A percentile compares a stretch with the other conserved stretches of the same genome.
These are phyloP conservation scores for Torulaspora globosa DNA, from an alignment of 1,139 yeast genomes.

Conservation along the genomic window DNA sequence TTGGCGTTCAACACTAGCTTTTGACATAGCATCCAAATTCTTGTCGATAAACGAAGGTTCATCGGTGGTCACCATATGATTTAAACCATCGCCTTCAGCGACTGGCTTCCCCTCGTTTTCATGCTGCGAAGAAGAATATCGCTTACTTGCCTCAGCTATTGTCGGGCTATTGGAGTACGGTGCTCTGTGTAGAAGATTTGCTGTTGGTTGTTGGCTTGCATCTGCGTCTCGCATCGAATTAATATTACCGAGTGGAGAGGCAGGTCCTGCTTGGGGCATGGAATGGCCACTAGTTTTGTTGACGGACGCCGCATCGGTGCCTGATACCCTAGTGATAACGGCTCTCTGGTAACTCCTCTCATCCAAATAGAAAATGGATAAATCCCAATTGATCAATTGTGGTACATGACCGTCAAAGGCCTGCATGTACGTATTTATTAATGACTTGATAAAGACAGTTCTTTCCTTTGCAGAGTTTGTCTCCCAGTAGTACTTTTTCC, in stretches of 20 bases:
- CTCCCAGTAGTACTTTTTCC: constrained; percentile 84
- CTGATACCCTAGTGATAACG: constrained; percentile 16
- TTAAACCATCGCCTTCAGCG: not conserved
- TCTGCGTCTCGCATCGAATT: not conserved
- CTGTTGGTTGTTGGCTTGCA: not conserved
- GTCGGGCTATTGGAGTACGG: constrained; percentile 28
- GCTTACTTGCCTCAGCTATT: constrained; percentile 21
- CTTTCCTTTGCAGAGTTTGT: constrained; percentile 67
- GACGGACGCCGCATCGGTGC: constrained; percentile 1
- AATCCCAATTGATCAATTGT: constrained; percentile 48
- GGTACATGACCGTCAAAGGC: constrained; percentile 71
- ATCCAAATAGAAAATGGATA: constrained; percentile 39
- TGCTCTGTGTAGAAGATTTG: constrained; percentile 16
- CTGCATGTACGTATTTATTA: constrained; percentile 61
- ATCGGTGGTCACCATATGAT: not conserved
- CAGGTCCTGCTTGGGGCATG: not conserved
- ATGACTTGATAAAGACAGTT: constrained; percentile 56
- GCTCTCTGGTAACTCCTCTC: constrained; percentile 38
- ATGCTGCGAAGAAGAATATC: constrained; percentile 10
- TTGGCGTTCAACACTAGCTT: not conserved
- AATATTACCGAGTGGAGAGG: constrained; percentile 2
- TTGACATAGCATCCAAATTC: not conserved
- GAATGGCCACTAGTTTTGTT: not conserved
- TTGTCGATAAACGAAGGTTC: not conserved
- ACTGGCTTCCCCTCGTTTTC: not conserved